phyloP scores from a whole-genome alignment of 2,329 filamentous ascomycete genomes.

The Colletotrichum endophyticum region DNA sequence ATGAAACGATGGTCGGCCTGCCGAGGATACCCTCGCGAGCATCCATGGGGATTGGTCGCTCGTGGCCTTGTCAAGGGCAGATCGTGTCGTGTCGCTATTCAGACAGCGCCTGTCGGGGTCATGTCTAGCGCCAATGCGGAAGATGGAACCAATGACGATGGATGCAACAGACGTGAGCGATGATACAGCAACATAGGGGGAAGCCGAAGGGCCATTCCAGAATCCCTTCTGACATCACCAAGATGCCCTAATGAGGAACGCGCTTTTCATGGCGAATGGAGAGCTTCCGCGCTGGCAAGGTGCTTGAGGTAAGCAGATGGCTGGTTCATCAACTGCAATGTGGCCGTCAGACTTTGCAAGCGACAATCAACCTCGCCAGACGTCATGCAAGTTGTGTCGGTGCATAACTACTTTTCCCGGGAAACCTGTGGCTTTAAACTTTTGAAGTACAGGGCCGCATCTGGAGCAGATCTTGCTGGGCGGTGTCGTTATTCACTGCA shows the following conservation, averaged over 20 bases:
- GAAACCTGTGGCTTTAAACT: background rate
- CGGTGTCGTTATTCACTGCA: background rate
- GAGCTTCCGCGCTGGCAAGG: background rate
- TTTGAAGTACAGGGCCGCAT: background rate
- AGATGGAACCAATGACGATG: background rate
- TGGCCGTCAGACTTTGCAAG: background rate
- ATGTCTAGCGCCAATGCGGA: background rate
- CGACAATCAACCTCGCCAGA: background rate
- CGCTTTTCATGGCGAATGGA: background rate
- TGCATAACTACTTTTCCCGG: background rate
- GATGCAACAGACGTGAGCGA: background rate
- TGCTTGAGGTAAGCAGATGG: background rate
- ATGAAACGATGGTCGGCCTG: background rate
- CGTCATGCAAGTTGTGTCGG: background rate
- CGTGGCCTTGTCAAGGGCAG: background rate
- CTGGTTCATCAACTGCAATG: background rate
- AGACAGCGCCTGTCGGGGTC: background rate
- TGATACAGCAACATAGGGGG: background rate
- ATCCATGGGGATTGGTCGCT: background rate
- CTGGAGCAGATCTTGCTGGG: background rate
- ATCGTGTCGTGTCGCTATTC: background rate
- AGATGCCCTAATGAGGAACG: background rate
- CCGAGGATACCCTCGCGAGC: background rate
- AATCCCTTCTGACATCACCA: background rate
- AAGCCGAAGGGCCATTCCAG: background rate